Conservation (phyloP, 805 yeast species). For the Candida bentonensis region DNA sequence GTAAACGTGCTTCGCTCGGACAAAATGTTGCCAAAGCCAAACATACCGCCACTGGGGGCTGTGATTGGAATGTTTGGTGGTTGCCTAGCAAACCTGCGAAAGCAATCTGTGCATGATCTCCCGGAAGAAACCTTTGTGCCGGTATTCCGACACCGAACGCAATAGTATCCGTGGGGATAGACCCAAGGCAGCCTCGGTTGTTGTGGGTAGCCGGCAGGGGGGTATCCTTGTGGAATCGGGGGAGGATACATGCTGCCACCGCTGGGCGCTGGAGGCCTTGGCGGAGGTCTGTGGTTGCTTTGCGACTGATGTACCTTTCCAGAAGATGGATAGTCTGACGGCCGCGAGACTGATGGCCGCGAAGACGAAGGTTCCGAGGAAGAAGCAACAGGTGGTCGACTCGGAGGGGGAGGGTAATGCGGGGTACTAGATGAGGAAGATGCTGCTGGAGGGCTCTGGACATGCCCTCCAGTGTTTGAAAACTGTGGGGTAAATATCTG, state of each 20-base stretch:
- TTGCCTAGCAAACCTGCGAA: conserved; percentile 44
- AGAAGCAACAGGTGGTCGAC: too few relatives aligned
- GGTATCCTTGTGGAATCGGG: not conserved
- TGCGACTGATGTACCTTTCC: too few relatives aligned
- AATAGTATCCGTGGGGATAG: conserved; percentile 48
- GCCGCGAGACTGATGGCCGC: too few relatives aligned
- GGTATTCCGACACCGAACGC: conserved; percentile 61
- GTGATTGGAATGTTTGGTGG: conserved; percentile 2
- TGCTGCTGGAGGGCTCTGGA: conserved; percentile 7
- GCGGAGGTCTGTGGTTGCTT: conserved; percentile 4
- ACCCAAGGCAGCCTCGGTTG: conserved; percentile 40
- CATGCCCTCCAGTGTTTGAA: conserved; percentile 4
- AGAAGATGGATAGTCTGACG: too few relatives aligned
- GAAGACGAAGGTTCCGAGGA: too few relatives aligned
- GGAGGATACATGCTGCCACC: conserved; percentile 1
- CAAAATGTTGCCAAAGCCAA: not conserved
- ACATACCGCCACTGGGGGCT: not conserved
- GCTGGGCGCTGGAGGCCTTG: not conserved
- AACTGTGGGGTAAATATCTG: conserved; percentile 3
- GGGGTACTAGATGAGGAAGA: conserved; percentile 3
- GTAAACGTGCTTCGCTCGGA: not conserved
- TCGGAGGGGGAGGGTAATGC: not conserved
- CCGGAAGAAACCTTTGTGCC: conserved; percentile 51
- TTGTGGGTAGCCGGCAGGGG: conserved; percentile 4
- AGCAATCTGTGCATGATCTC: conserved; percentile 56